phyloP scores from a whole-genome alignment of 345 rosid genomes.

The Bretschneidera sinensis region DNA sequence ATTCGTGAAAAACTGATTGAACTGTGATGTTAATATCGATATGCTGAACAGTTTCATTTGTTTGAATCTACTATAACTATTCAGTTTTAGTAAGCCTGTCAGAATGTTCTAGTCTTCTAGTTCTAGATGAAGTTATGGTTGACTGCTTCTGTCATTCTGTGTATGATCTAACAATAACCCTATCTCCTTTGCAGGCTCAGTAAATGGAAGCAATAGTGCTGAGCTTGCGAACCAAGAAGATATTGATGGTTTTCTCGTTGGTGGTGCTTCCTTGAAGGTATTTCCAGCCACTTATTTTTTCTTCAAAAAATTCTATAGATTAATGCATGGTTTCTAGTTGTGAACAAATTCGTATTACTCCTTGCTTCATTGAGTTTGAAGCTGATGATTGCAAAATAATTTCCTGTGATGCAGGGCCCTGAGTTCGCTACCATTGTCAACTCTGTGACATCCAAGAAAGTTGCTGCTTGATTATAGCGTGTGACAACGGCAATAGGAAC shows the following conservation, averaged over 20 bases:
- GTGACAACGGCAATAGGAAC: neutral
- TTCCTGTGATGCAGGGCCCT: constrained; percentile 59
- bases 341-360: no score
- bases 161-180: neutral
- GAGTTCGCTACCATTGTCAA: constrained; percentile 94
- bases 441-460: constrained; percentile 84
- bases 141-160: neutral
- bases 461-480: constrained; percentile 56
- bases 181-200: constrained; percentile 56
- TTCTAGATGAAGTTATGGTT: neutral
- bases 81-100: no score
- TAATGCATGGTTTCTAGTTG: neutral
- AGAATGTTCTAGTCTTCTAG: neutral
- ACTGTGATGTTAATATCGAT: no score
- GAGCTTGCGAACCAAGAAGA: constrained; percentile 97
- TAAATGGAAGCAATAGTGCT: constrained; percentile 83
- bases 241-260: constrained; percentile 97
- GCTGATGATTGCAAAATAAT: constrained; percentile 6
- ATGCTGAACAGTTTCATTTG: no score
- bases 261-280: constrained; percentile 99
- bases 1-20: no score
- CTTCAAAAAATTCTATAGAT: neutral
- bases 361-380: no score
- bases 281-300: neutral
- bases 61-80: no score